Conservation (phyloP, 495 filamentous ascomycete species). For the Aspergillus sclerotiicarbonarius region DNA sequence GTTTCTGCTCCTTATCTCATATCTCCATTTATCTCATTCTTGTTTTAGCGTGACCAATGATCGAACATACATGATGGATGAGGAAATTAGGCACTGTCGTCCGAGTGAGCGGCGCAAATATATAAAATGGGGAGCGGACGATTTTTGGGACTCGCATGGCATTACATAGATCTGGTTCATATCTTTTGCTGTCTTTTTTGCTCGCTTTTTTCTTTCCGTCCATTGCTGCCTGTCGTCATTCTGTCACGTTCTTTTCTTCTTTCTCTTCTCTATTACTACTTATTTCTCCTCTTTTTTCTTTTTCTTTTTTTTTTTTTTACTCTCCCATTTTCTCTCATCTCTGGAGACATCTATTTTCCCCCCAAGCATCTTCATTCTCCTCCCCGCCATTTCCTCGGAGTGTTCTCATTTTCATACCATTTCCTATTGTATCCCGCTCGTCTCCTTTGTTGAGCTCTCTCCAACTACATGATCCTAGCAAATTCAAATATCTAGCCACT, state of each 20-base stretch:
- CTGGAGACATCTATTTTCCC: constrained; percentile 4
- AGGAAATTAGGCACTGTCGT: constrained; percentile 41
- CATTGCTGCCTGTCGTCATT: constrained; percentile 6
- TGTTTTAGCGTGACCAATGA: constrained; percentile 53
- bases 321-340: constrained; percentile 7
- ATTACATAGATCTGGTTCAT: constrained; percentile 49
- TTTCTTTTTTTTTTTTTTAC: constrained; percentile 16
- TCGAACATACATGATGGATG: constrained; percentile 50
- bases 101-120: constrained; percentile 45
- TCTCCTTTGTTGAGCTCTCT: constrained; percentile 37
- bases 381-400: constrained; percentile 15
- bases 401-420: constrained; percentile 35
- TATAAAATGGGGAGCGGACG: constrained; percentile 46
- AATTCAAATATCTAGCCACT: constrained; percentile 37
- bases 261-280: constrained; percentile 13
- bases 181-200: constrained; percentile 32
- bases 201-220: constrained; percentile 9
- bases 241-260: constrained; percentile 19
- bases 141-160: constrained; percentile 48
- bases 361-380: constrained; percentile 2
- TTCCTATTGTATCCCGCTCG: constrained; percentile 36
- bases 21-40: constrained; percentile 38
- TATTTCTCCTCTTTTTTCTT: constrained; percentile 12
- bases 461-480: constrained; percentile 41
- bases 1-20: constrained; percentile 13